phyloP scores from a whole-genome alignment of 1,284 basidiomycete species.

The Hemileia vastatrix region DNA sequence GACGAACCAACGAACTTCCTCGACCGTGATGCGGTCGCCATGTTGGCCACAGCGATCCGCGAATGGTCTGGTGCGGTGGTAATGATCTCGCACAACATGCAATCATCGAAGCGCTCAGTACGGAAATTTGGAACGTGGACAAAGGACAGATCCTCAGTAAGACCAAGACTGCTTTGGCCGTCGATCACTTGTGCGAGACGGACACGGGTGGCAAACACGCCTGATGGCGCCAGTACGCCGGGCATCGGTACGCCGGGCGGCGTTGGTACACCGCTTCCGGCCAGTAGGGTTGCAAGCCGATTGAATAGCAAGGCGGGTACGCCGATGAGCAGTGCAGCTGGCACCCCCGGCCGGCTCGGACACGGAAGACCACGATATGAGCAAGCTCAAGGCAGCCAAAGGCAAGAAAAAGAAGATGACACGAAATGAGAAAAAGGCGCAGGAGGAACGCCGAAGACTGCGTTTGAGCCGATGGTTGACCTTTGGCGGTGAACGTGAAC shows the following conservation, averaged over 20 bases:
- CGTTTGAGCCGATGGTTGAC: conserved; percentile 74
- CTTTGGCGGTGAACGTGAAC: conserved; percentile 54
- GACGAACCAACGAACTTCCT: conserved; percentile 98
- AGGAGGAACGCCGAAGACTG: conserved; percentile 65
- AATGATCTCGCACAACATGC: conserved; percentile 97
- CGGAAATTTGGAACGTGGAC: conserved; percentile 55
- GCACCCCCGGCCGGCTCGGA: no score
- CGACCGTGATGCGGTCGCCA: conserved; percentile 60
- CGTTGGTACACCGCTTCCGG: no score
- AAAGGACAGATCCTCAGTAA: conserved; percentile 69
- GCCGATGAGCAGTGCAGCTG: no score
- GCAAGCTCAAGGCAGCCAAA: no score
- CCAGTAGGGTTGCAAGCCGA: no score
- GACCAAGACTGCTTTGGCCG: conserved; percentile 72
- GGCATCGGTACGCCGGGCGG: no score
- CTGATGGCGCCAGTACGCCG: conserved; percentile 45
- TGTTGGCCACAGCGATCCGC: conserved; percentile 85
- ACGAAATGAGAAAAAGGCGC: conserved; percentile 80
- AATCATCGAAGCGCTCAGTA: no score
- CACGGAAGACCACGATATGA: no score
- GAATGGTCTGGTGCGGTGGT: conserved; percentile 94
- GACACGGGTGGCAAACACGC: conserved; percentile 57
- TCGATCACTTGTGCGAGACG: conserved; percentile 56
- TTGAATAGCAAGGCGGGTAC: no score
- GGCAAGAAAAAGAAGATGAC: no score